Conservation (phyloP, 495 filamentous ascomycete genomes). For the Monascus purpureus region DNA sequence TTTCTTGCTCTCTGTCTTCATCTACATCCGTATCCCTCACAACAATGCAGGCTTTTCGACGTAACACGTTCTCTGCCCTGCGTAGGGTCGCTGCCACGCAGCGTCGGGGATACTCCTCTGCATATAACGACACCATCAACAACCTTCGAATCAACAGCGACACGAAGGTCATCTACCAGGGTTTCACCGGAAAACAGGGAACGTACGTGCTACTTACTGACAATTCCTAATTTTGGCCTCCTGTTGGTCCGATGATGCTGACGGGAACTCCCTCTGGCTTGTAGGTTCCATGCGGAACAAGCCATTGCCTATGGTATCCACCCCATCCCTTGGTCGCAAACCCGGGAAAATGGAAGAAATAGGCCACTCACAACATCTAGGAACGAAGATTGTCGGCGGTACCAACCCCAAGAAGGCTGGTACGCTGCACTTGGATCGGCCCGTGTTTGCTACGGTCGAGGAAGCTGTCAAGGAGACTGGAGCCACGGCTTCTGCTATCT, state of each 20-base stretch:
- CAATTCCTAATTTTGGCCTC: too few species aligned
- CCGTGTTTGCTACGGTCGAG: constrained; percentile 79
- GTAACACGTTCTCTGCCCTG: constrained; percentile 34
- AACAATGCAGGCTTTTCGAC: constrained; percentile 42
- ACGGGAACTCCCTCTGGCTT: constrained; percentile 19
- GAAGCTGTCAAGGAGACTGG: constrained; percentile 88
- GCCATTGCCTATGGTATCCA: constrained; percentile 89
- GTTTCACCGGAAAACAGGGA: constrained; percentile 97
- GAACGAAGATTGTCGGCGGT: constrained; percentile 93
- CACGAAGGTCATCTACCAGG: constrained; percentile 92
- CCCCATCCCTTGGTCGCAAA: constrained; percentile 4
- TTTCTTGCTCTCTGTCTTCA: constrained; percentile 5
- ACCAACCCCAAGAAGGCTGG: constrained; percentile 99
- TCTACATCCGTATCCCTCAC: constrained; percentile 6
- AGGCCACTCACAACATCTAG: constrained; percentile 34
- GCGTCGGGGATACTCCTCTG: constrained; percentile 54
- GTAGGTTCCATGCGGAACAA: constrained; percentile 91
- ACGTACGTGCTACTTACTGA: constrained; percentile 57
- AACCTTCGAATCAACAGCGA: constrained; percentile 88
- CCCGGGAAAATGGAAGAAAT: constrained; percentile 7
- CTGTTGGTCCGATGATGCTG: too few species aligned
- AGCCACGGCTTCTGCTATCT: constrained; percentile 85
- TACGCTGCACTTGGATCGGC: constrained; percentile 71
- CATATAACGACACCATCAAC: constrained; percentile 69
- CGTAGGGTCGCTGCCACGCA: constrained; percentile 33